phyloP scores from a whole-genome alignment of 805 yeast genomes.

The Debaryomyces prosopidis region DNA sequence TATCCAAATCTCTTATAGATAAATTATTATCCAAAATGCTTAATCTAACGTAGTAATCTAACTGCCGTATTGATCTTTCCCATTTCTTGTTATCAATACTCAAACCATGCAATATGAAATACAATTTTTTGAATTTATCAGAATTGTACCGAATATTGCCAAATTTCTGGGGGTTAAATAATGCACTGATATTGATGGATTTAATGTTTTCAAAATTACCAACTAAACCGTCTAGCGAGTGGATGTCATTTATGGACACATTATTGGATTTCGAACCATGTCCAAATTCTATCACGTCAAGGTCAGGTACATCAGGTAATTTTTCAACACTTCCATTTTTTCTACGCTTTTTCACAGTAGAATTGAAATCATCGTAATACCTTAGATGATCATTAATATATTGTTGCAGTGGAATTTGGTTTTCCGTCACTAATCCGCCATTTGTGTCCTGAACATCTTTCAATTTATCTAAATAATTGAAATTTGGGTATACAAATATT shows the following conservation, averaged over 20 bases:
- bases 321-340: conserved; percentile 3
- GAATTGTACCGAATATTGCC: conserved; percentile 1
- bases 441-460: conserved; percentile 1
- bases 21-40: conserved; percentile 16
- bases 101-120: conserved; percentile 7
- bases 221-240: conserved; percentile 18
- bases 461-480: conserved; percentile 10
- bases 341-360: conserved; percentile 12
- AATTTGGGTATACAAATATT: conserved; percentile 26
- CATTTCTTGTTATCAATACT: neutral
- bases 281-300: conserved; percentile 12
- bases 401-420: neutral
- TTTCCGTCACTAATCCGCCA: neutral
- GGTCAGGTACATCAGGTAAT: conserved; percentile 8
- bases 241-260: conserved; percentile 16
- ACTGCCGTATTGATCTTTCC: conserved; percentile 3
- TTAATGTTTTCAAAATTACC: conserved; percentile 16
- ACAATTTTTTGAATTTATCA: conserved; percentile 6
- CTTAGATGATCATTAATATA: conserved; percentile 9
- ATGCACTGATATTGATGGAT: conserved; percentile 12
- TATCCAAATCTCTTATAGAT: conserved; percentile 10
- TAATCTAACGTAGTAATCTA: conserved; percentile 18
- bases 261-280: conserved; percentile 1
- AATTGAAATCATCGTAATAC: conserved; percentile 15
- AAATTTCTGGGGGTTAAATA: conserved; percentile 4